Base-by-base conservation (phyloP, 352 stramenopile genomes). In the Pythium diclinum region DNA sequence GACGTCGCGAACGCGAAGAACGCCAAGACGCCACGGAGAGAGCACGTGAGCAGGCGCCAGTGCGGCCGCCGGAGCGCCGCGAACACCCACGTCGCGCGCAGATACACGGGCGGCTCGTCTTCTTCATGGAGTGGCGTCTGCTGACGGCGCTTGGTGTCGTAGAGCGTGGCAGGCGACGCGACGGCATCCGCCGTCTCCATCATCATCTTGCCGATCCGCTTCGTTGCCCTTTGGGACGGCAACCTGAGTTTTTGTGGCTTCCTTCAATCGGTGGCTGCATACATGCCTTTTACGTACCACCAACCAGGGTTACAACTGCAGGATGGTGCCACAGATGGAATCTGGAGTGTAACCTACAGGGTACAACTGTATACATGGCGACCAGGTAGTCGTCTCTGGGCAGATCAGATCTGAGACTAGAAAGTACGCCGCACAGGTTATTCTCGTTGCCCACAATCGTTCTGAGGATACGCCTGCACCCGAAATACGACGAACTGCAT, bases 1-100 rank as follows among this genome's bases (percentile, higher is more conserved):
- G 78, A 87, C 44, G 66, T 78, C 19, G 67, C 62, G 38, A 69
- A 76, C 25, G 76, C 32, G 21, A 78, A 67, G 64, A 87, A 83
- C 44, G 61, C 76, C 10, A 65, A 57, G 30, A 72, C 13, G 30
- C 75, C n/a, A 17, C 85, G 79, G 3, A 64, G 14, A 4, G 73
- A 13, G 34, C 79, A 86, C 5, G 38, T 65, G 5, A 71, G 21
- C n/a, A 88, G 25, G 0, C 78, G 72, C 65, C 77, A 63, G 2
- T 44, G 23, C 17, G 77, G 76, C 53, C 84, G 70, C 1, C 78
- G 80, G 21, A 87, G 67, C 62, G 76, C 72, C n/a, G 61, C 59
- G 32, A 74, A 42, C 23, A 72, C 64, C 79, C 79, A 86, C 16
- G 53, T 62, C 25, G 65, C 38, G 5, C 59, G 59, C 47, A 72